Evolutionary conservation across 2,329 filamentous ascomycete genomes (phyloP).

Genomic region (Diaporthe australafricana): DNA sequence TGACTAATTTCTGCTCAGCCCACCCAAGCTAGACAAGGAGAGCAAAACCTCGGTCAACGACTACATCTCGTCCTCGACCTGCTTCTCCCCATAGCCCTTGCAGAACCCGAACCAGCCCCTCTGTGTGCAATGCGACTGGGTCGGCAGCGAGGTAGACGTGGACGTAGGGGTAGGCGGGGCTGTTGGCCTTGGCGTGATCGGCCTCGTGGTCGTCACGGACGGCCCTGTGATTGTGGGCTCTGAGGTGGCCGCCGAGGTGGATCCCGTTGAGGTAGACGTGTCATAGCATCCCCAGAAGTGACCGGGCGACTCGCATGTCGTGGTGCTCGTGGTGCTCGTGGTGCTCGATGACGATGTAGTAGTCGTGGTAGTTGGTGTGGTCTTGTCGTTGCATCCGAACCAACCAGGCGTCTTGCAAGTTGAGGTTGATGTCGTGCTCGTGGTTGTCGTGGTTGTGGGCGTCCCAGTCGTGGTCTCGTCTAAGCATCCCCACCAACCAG

Average conservation of each 20-base stretch:
- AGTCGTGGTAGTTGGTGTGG: constrained; percentile 48
- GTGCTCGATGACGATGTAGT: constrained; percentile 46
- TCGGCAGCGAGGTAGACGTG: constrained; percentile 32
- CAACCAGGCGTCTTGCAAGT: constrained; percentile 73
- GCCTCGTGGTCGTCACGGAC: constrained; percentile 42
- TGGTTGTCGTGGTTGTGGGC: constrained; percentile 52
- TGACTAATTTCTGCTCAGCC: constrained; percentile 98
- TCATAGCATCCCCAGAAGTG: constrained; percentile 68
- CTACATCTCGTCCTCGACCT: constrained; percentile 40
- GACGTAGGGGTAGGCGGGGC: constrained; percentile 43
- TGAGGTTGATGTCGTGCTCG: constrained; percentile 55
- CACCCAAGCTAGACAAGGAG: constrained; percentile 99
- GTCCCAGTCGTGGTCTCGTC: constrained; percentile 71
- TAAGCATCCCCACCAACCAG: constrained; percentile 90
- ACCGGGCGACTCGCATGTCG: constrained; percentile 64
- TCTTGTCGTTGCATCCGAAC: constrained; percentile 73
- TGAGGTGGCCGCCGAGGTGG: constrained; percentile 39
- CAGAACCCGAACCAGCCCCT: constrained; percentile 57
- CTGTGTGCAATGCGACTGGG: constrained; percentile 48
- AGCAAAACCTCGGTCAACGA: constrained; percentile 98
- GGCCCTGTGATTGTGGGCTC: constrained; percentile 43
- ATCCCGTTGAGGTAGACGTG: constrained; percentile 44
- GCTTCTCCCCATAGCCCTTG: constrained; percentile 48
- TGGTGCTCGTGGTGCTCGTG: constrained; percentile 45
- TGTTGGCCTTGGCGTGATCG: constrained; percentile 48